These are phyloP conservation scores for Entomortierella parvispora DNA, from an alignment of 192 early-diverging fungal species.

Conservation along the genomic window DNA sequence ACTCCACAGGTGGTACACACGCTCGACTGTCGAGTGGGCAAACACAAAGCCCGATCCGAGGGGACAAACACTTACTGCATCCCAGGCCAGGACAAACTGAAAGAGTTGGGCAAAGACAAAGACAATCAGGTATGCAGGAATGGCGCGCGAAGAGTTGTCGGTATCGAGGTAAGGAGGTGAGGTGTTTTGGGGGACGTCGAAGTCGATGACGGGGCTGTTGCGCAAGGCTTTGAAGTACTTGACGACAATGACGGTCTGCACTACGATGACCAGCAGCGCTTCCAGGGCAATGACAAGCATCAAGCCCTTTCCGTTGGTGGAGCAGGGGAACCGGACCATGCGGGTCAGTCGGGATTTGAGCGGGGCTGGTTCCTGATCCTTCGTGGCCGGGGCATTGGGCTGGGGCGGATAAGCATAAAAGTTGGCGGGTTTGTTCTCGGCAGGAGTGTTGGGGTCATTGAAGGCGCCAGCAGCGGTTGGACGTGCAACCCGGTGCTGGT, in stretches of 20 bases:
- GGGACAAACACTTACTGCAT: constrained; percentile 66
- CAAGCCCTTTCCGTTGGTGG: constrained; percentile 35
- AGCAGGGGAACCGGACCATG: constrained; percentile 38
- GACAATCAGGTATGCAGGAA: constrained; percentile 79
- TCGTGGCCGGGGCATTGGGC: constrained; percentile 5
- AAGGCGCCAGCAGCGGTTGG: constrained; percentile 8
- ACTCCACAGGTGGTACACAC: too few species aligned
- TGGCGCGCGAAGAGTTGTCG: constrained; percentile 41
- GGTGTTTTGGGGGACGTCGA: not conserved
- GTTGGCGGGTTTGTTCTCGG: constrained; percentile 21
- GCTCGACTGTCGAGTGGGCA: too few species aligned
- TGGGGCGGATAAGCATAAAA: constrained; percentile 31
- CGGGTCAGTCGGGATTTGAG: constrained; percentile 18
- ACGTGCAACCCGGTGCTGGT: constrained; percentile 44
- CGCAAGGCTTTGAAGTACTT: constrained; percentile 31
- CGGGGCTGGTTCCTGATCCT: not conserved
- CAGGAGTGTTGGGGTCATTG: constrained; percentile 8
- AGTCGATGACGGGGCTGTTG: constrained; percentile 11
- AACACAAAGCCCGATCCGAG: too few species aligned
- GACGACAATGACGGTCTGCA: constrained; percentile 40
- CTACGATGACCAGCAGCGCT: constrained; percentile 39
- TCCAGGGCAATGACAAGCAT: constrained; percentile 35
- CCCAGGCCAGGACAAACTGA: constrained; percentile 69
- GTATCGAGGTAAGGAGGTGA: constrained; percentile 25
- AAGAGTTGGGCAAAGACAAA: constrained; percentile 78